These are phyloP conservation scores for Colletotrichum nymphaeae DNA, from an alignment of 2,329 filamentous ascomycete genomes.

Conservation along the genomic window DNA sequence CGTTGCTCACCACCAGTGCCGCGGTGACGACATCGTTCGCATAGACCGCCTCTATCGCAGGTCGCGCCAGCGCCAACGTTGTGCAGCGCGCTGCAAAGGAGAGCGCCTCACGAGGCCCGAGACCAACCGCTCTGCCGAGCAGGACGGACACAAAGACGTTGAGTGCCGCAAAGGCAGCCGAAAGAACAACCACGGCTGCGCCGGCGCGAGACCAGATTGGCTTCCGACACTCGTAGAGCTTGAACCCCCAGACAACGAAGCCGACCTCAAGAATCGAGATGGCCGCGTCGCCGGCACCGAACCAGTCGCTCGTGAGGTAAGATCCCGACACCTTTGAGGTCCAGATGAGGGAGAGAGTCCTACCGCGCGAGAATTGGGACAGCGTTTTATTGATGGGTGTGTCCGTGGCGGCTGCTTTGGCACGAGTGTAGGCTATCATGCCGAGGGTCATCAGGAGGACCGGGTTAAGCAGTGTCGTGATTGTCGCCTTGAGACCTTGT, in stretches of 20 bases:
- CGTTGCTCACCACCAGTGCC: constrained; percentile 62
- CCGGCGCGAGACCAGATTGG: constrained; percentile 59
- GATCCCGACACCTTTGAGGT: constrained; percentile 34
- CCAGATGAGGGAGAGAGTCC: constrained; percentile 50
- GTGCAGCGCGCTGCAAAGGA: constrained; percentile 63
- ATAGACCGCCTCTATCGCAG: constrained; percentile 56
- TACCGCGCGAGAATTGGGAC: constrained; percentile 47
- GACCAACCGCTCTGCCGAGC: constrained; percentile 49
- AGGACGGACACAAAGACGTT: constrained; percentile 57
- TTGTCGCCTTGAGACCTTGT: constrained; percentile 9
- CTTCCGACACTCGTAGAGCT: constrained; percentile 61
- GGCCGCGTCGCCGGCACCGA: constrained; percentile 61
- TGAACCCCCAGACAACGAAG: constrained; percentile 65
- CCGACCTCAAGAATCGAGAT: constrained; percentile 61
- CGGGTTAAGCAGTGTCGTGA: constrained; percentile 56
- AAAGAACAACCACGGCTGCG: constrained; percentile 50
- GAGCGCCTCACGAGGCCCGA: constrained; percentile 49
- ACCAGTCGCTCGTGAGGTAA: constrained; percentile 40
- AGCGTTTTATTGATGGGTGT: constrained; percentile 45
- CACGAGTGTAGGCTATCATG: constrained; percentile 56
- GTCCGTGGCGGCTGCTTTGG: constrained; percentile 48
- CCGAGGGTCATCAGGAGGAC: constrained; percentile 59
- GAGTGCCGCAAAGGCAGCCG: constrained; percentile 48
- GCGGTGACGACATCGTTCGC: constrained; percentile 61
- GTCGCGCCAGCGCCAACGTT: constrained; percentile 61